Base-by-base conservation (phyloP, 495 filamentous ascomycete genomes). In the Aspergillus ellipticus region DNA sequence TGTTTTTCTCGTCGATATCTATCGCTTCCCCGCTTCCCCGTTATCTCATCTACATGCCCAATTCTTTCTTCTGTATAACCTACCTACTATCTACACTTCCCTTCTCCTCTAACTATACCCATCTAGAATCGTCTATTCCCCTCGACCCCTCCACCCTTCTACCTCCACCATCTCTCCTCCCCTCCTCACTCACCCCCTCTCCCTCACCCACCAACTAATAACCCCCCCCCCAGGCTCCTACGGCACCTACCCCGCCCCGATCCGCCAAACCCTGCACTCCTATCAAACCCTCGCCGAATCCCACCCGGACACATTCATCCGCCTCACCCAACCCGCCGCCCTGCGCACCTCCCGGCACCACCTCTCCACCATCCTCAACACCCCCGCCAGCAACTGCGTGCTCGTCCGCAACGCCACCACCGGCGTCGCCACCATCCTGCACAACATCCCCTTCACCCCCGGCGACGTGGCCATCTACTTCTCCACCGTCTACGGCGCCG, bases 401-500 rank as follows among this genome's bases (percentile, higher is more conserved):
- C 85, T 92, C 51, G 87, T 96, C 10, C 79, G 82, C 39, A 96
- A 97, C 70, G 87, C 89, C 43, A 92, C 90, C 0, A 85, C 83
- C 0, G 92, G 87, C 43, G 74, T 95, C 49, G 89, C 90, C 70
- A 90, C 87, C 5, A 82, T 96, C 4, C 77, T 96, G 16, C 83
- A 85, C 51, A 90, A 88, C 64, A 66, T 96, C 10, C 63, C 67
- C 3, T 90, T 77, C 60, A 65, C 79, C 53, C 66, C 76, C 0
- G 78, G 77, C 22, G 87, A 89, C 56, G 80, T 81, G 17, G 81
- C 91, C 42, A 55, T 91, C 21, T 74, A 77, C 56, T 92, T 96
- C 64, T 77, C 78, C 33, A 89, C 87, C 42, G 80, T 93, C 46
- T 96, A 96, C 68, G 86, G 82, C 19, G 85, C 82, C 3, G 89